Percentiles rank a stretch among this genome's conserved stretches.
phyloP scores from a whole-genome alignment of 306 rosid species.

The Cucumis melo region DNA sequence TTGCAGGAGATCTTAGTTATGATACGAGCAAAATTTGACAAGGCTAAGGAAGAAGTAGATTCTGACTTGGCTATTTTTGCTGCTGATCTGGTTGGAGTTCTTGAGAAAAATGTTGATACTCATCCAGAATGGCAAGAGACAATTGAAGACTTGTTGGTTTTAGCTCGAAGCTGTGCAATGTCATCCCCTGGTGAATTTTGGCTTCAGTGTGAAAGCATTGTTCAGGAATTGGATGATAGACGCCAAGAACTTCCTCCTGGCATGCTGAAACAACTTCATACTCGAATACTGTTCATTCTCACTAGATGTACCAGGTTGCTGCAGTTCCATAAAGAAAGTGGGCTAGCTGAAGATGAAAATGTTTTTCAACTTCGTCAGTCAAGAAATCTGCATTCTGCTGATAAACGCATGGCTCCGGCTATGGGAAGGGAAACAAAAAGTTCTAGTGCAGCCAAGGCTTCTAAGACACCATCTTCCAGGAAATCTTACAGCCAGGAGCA shows the following conservation, averaged over 20 bases:
- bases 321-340: constrained; percentile 95
- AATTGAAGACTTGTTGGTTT: constrained; percentile 84
- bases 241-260: constrained; percentile 97
- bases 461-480: constrained; percentile 46
- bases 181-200: constrained; percentile 86
- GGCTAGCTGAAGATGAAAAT: constrained; percentile 80
- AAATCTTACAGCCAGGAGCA: constrained; percentile 94
- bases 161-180: constrained; percentile 96
- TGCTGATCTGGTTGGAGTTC: constrained; percentile 85
- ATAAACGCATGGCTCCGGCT: constrained; percentile 51
- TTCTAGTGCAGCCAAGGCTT: constrained; percentile 35
- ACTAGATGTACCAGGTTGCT: constrained; percentile 91
- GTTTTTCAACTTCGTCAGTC: constrained; percentile 72
- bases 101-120: constrained; percentile 79
- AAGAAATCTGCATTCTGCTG: constrained; percentile 54
- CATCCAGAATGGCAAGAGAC: constrained; percentile 98
- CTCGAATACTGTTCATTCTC: constrained; percentile 90
- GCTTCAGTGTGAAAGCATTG: constrained; percentile 97
- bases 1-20: constrained; percentile 80
- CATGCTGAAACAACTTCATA: constrained; percentile 83
- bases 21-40: constrained; percentile 77
- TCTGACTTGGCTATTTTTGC: constrained; percentile 87
- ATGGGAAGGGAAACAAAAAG: constrained; percentile 47
- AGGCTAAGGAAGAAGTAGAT: constrained; percentile 90
- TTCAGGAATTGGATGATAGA: constrained; percentile 96